These are phyloP conservation scores for Penicillium sp. DNA, from an alignment of 2,329 filamentous ascomycete genomes.

Conservation along the genomic window DNA sequence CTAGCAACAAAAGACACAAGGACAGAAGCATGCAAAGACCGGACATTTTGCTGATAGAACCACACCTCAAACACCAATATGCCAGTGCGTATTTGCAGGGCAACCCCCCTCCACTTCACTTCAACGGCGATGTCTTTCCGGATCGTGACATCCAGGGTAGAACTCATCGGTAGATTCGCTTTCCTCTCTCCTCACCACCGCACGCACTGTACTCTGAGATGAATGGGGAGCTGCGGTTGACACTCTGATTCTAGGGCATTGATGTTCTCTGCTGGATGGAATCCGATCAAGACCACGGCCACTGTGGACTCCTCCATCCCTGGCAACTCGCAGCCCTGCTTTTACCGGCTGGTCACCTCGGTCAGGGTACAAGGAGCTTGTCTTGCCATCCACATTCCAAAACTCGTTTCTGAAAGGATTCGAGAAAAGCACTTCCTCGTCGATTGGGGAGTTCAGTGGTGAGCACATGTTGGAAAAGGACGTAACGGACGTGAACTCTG, in stretches of 20 bases:
- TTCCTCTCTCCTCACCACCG: background rate
- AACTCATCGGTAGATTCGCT: conserved; percentile 22
- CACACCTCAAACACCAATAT: background rate
- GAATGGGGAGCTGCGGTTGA: background rate
- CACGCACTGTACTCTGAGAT: background rate
- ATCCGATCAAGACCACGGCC: conserved; percentile 21
- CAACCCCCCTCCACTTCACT: background rate
- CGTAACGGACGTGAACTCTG: background rate
- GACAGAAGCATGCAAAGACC: background rate
- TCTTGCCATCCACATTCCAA: conserved; percentile 32
- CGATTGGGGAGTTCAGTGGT: conserved; percentile 18
- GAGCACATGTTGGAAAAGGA: conserved; percentile 21
- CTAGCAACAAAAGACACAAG: background rate
- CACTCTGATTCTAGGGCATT: background rate
- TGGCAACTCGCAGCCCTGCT: conserved; percentile 11
- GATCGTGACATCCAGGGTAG: background rate
- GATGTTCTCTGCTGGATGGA: conserved; percentile 15
- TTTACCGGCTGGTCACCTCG: conserved; percentile 27
- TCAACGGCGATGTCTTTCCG: background rate
- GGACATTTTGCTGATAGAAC: no score
- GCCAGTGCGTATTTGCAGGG: background rate
- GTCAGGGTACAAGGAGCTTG: conserved; percentile 22
- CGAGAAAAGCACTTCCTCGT: conserved; percentile 24
- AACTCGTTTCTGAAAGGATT: conserved; percentile 26
- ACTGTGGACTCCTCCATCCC: conserved; percentile 23